These are phyloP conservation scores for Xeromyces bisporus DNA, from an alignment of 495 filamentous ascomycete genomes.

Conservation along the genomic window DNA sequence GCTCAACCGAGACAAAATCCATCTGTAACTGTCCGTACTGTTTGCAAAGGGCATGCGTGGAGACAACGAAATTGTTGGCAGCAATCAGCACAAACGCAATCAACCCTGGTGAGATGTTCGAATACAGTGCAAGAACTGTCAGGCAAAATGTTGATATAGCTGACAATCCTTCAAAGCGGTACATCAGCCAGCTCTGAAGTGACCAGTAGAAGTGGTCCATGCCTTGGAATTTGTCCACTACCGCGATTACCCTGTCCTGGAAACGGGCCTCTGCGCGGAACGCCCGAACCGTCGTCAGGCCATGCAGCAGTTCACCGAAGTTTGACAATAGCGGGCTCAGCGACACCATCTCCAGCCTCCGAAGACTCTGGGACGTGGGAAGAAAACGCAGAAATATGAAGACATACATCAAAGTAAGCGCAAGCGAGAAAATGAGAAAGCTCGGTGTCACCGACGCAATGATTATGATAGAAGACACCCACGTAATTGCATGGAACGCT, in stretches of 20 bases:
- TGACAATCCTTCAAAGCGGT: conserved; percentile 57
- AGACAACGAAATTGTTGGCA: conserved; percentile 33
- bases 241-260: conserved; percentile 54
- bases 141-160: conserved; percentile 53
- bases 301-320: conserved; percentile 64
- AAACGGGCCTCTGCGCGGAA: conserved; percentile 59
- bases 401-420: conserved; percentile 45
- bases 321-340: conserved; percentile 71
- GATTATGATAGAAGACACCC: conserved; percentile 52
- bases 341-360: conserved; percentile 70
- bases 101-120: conserved; percentile 49
- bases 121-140: conserved; percentile 52
- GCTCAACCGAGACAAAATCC: conserved; percentile 77
- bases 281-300: conserved; percentile 61
- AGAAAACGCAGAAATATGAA: conserved; percentile 56
- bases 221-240: conserved; percentile 70
- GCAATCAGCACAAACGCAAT: conserved; percentile 52
- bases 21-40: conserved; percentile 71
- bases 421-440: conserved; percentile 53
- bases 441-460: conserved; percentile 58
- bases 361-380: conserved; percentile 64
- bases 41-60: conserved; percentile 56
- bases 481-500: conserved; percentile 45
- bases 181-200: conserved; percentile 64
- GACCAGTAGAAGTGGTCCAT: conserved; percentile 92